phyloP scores from a whole-genome alignment of 441 rosid genomes.

The Omphalea diandra region DNA sequence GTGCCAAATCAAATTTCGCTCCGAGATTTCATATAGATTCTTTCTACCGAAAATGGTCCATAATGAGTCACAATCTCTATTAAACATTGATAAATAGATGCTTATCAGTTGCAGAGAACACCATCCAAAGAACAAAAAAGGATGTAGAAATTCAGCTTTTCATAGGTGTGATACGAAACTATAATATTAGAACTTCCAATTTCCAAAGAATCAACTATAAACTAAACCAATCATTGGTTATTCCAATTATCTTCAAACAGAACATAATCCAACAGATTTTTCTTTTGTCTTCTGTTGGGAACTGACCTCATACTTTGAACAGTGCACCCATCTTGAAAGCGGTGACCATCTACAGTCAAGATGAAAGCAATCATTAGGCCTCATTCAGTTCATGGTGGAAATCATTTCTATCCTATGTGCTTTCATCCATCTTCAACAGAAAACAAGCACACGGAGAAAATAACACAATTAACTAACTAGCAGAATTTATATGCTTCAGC shows the following conservation, averaged over 20 bases:
- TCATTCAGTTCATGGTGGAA: neutral
- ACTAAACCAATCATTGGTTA: neutral
- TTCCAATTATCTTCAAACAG: conserved; percentile 1
- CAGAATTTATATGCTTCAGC: neutral
- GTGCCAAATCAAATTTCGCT: neutral
- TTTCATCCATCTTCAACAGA: neutral
- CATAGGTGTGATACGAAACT: neutral
- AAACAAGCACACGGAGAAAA: neutral
- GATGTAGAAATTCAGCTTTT: neutral
- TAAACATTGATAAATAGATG: no score
- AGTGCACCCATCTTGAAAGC: conserved; percentile 55
- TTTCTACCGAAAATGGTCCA: no score
- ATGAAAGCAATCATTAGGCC: conserved; percentile 9
- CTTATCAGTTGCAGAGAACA: neutral
- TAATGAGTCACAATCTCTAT: no score
- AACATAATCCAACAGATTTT: neutral
- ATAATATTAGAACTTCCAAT: neutral
- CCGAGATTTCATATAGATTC: neutral
- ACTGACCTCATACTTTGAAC: conserved; percentile 72
- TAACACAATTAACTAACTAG: neutral
- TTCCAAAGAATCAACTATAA: neutral
- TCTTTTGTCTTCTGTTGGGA: neutral
- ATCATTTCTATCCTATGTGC: neutral
- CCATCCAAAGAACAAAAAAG: neutral
- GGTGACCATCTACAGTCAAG: conserved; percentile 48